Percentiles rank a stretch among this genome's conserved stretches.
phyloP scores from a whole-genome alignment of 73 alveolate genomes.

The Paramecium sexaurelia region DNA sequence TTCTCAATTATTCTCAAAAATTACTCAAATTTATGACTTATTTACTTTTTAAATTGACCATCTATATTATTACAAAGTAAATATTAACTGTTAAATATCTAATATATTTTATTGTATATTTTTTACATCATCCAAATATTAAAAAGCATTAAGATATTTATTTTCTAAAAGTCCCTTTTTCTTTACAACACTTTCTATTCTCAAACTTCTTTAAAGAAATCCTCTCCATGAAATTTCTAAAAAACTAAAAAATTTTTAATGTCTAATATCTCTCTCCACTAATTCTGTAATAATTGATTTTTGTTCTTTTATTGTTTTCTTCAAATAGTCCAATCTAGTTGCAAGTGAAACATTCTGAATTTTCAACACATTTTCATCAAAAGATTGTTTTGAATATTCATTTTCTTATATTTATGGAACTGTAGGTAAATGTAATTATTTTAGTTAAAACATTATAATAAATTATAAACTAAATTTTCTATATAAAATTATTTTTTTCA shows the following conservation, averaged over 20 bases:
- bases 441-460: not conserved
- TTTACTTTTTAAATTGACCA: not conserved
- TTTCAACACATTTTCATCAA: not conserved
- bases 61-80: conserved; percentile 11
- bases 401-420: not conserved
- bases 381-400: not conserved
- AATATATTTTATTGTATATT: not conserved
- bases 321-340: not conserved
- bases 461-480: not conserved
- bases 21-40: conserved; percentile 40
- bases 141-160: not conserved
- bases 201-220: conserved; percentile 24
- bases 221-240: conserved; percentile 31
- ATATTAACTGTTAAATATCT: conserved; percentile 1
- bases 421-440: not conserved
- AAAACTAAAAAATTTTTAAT: conserved; percentile 15
- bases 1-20: conserved; percentile 12
- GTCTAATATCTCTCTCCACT: conserved; percentile 35
- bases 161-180: not conserved
- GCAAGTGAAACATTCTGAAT: conserved; percentile 27
- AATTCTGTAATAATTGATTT: not conserved
- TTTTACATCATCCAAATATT: conserved; percentile 48
- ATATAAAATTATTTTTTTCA: not conserved
- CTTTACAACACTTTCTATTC: conserved; percentile 26
- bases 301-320: conserved; percentile 25